These are phyloP conservation scores for Ascochyta viciae-villosae DNA, from an alignment of 2,329 filamentous ascomycete species.

Conservation along the genomic window DNA sequence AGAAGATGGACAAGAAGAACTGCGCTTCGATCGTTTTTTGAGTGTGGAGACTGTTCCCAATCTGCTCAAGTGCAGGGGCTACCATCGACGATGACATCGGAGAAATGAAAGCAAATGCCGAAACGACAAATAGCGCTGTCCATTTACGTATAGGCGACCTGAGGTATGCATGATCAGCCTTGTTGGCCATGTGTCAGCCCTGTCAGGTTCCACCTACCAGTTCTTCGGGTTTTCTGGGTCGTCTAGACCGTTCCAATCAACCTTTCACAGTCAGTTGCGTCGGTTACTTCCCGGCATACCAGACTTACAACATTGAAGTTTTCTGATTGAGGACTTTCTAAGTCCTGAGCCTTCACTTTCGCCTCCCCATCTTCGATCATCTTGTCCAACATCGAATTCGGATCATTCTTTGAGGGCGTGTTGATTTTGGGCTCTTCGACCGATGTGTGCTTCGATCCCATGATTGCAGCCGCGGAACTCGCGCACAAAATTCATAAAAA, in stretches of 20 bases:
- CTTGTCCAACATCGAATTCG: too few species aligned
- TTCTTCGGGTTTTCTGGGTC: constrained; percentile 55
- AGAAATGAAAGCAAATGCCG: constrained; percentile 39
- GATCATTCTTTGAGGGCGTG: too few species aligned
- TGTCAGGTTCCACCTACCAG: constrained; percentile 32
- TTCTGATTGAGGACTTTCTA: too few species aligned
- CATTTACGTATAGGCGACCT: constrained; percentile 46
- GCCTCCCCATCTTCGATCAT: too few species aligned
- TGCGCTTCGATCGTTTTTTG: constrained; percentile 23
- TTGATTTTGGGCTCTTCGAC: background rate
- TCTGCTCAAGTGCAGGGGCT: constrained; percentile 30
- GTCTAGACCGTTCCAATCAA: constrained; percentile 52
- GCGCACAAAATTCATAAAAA: too few species aligned
- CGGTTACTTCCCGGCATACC: background rate
- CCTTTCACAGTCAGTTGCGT: constrained; percentile 18
- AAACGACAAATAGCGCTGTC: constrained; percentile 52
- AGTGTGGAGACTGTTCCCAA: constrained; percentile 34
- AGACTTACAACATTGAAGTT: too few species aligned
- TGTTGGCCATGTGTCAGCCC: too few species aligned
- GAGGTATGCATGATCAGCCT: too few species aligned
- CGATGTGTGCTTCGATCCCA: background rate
- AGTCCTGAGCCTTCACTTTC: too few species aligned
- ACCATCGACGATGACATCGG: constrained; percentile 42
- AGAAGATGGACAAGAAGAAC: constrained; percentile 41
- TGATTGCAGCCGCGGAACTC: too few species aligned